Conservation (phyloP, 176 grass and related monocot species). For the Urochloa ruziziensis region DNA sequence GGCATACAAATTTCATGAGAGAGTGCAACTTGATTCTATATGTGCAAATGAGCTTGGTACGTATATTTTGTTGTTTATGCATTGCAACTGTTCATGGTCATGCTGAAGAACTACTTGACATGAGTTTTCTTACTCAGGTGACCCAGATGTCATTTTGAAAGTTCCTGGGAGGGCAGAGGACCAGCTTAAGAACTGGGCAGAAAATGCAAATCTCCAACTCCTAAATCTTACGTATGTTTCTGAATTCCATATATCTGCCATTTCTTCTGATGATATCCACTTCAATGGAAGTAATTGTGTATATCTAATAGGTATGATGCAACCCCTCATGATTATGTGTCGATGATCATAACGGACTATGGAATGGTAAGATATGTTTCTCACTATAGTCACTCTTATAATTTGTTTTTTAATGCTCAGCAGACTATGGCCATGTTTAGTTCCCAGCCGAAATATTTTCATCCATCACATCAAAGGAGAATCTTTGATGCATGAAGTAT, state of each 20-base stretch:
- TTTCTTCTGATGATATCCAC: slow-evolving; percentile 5
- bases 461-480: no score
- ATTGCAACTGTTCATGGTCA: not conserved
- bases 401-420: not conserved
- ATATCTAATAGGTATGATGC: slow-evolving; percentile 79
- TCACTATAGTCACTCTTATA: not conserved
- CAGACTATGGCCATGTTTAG: no score
- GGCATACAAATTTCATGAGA: slow-evolving; percentile 95
- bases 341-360: slow-evolving; percentile 96
- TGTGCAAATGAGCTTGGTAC: slow-evolving; percentile 89
- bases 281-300: slow-evolving; percentile 33
- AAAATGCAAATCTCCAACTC: slow-evolving; percentile 87
- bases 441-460: no score
- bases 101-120: slow-evolving; percentile 18
- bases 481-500: no score
- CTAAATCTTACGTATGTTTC: slow-evolving; percentile 80
- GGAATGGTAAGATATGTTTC: slow-evolving; percentile 78
- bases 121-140: slow-evolving; percentile 50
- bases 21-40: slow-evolving; percentile 98
- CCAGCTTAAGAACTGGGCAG: slow-evolving; percentile 64
- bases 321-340: slow-evolving; percentile 88
- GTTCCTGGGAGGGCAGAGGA: slow-evolving; percentile 59
- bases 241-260: not conserved
- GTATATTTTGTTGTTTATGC: not conserved
- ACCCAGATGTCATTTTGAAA: slow-evolving; percentile 85